Evolutionary conservation across 2,329 filamentous ascomycete genomes (phyloP), one percentile per base, ranked within the genome.

Genomic region (Diplodia seriata): DNA sequence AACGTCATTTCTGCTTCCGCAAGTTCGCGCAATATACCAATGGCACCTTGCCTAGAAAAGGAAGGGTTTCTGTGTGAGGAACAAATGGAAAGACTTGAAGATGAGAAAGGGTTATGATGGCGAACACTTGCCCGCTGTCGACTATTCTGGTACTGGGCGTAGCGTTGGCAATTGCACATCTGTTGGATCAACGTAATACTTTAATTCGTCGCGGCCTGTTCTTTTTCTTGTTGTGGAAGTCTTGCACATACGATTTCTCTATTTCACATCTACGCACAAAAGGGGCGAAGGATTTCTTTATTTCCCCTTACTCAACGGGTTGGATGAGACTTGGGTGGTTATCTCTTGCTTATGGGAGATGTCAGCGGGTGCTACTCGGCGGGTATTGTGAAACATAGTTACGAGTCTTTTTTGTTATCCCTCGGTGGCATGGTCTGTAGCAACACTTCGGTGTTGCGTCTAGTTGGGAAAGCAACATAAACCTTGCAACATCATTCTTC

Each of bases 21-120:
- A 63, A 23, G 23, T 31, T 29, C 38, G 50, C 59, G 55, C 49
- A 61, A 36, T 67, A 67, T 67, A 67, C 66, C 66, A 67, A 18
- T 31, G 59, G 59, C 47, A 63, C 31, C n/a, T 51, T n/a, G 40
- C 40, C 57, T 33, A 49, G 23, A n/a, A 63, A n/a, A 51, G 31
- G 47, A 26, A 15, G 38, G 43, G 57, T 33, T 23, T 33, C 43
- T 14, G 40, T 14, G 40, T 26, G 26, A 14, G 33, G 43, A 23
- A 61, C 20, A 9, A 4, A 15, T 31, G 29, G 26, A 62, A 43
- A 47, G 43, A 47, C 43, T 20, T 47, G 43, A 26, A 38, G 26
- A 18, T 3, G 38, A 33, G 33, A 26, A 38, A 20, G 47, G 29
- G 40, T n/a, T 29, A 47, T 36, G 59, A 23, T 7, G 47, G 47